Evolutionary conservation across 2,329 filamentous ascomycete species (phyloP).

Genomic region (Trichoderma sp.): DNA sequence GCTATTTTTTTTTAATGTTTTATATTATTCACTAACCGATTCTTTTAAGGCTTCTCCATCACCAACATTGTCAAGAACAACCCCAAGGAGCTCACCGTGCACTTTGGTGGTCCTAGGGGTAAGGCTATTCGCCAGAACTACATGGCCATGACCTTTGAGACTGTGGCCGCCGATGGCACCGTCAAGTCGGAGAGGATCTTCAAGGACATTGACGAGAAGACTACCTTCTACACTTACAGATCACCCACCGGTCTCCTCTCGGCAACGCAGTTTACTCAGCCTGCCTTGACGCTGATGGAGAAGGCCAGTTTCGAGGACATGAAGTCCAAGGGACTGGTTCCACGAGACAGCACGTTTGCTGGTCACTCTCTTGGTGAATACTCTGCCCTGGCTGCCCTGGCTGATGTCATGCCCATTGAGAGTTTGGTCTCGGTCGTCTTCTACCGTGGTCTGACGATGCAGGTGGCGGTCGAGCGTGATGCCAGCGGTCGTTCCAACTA

Average conservation of each 20-base stretch:
- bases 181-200: conserved; percentile 99
- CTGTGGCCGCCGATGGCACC: conserved; percentile 83
- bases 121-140: conserved; percentile 99
- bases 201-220: conserved; percentile 92
- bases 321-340: conserved; percentile 93
- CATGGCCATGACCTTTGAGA: conserved; percentile 99
- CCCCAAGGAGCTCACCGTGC: conserved; percentile 95
- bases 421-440: conserved; percentile 97
- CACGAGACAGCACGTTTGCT: conserved; percentile 93
- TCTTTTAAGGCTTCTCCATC: conserved; percentile 74
- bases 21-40: background rate
- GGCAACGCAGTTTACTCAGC: conserved; percentile 97
- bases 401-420: conserved; percentile 99
- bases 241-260: conserved; percentile 93
- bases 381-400: conserved; percentile 90
- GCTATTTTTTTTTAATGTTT: background rate
- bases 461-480: conserved; percentile 97
- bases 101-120: conserved; percentile 94
- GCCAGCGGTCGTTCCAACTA: conserved; percentile 92
- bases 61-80: conserved; percentile 99
- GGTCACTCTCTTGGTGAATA: conserved; percentile 98
- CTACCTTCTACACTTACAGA: conserved; percentile 93
- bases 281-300: conserved; percentile 96
- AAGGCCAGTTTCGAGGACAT: conserved; percentile 99
- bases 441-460: conserved; percentile 98